Base-by-base conservation (phyloP, 139 green algal species). In the Astrephomene gubernaculifera region DNA sequence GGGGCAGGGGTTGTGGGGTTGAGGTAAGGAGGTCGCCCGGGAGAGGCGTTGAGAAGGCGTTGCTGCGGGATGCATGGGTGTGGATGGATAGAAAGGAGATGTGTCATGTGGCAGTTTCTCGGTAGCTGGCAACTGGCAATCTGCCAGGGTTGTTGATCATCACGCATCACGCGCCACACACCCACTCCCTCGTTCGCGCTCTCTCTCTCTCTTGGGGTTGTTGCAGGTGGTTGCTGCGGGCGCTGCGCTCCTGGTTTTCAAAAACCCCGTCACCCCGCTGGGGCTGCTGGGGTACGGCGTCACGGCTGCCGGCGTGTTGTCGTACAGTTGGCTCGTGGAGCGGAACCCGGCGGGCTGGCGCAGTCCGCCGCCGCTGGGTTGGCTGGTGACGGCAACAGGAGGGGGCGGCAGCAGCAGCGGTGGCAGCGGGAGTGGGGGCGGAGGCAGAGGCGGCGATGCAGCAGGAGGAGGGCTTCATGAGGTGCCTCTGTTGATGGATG, bases 251-350 rank as follows among this genome's bases (percentile, higher is more conserved):
- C 53, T 95, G 35, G 81, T 97, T 33, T 98, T 98, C 84, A 65
- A 70, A 2, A 99, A 99, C 81, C 95, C 94, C 1, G 94, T 96
- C 4, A 94, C 91, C 12, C 29, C 76, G 57, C 52, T 89, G 70
- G 95, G 93, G 27, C 89, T 96, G 72, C 31, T 91, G 41, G 96
- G 96, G 21, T 99, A 99, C 73, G 68, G 45, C 41, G 92, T 99
- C 57, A 97, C 96, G 22, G 87, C 98, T 8, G 45, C 65, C 10
- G 96, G 96, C 0, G 93, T 98, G 41, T 82, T 98, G 4, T 10
- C 82, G 14, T 98, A 98, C 83, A 89, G 71, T 19, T 71, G 94
- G 25, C 44, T 84, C 31, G 60, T 84, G 8, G 27, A 61, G 27
- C 29, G 8, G 10, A n/a, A 63, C 41, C 70, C 70, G 25, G 70